phyloP scores from a whole-genome alignment of 169 alveolate genomes.

The Condylostoma magnum region DNA sequence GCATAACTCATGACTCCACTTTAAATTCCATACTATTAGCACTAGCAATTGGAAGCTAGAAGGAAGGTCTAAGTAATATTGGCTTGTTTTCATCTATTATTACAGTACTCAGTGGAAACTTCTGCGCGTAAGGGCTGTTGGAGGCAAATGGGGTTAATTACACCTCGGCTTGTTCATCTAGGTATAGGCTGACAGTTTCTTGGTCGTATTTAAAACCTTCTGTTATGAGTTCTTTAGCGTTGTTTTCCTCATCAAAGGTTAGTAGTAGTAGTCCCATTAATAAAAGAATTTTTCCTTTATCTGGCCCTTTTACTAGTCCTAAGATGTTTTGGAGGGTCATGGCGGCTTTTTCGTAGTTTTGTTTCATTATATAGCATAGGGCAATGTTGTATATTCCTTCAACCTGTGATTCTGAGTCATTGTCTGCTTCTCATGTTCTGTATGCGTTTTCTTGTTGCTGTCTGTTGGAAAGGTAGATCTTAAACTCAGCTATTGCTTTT shows the following conservation, averaged over 20 bases:
- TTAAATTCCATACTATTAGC: neutral
- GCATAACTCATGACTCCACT: too few relatives aligned
- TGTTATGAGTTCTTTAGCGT: neutral
- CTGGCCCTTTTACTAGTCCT: neutral
- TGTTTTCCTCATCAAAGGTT: neutral
- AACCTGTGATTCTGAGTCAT: too few relatives aligned
- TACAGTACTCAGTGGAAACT: neutral
- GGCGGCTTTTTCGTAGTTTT: slow-evolving; percentile 8
- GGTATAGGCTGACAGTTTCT: neutral
- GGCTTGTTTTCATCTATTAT: neutral
- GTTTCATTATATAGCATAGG: slow-evolving; percentile 12
- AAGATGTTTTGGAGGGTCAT: neutral
- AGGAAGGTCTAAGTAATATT: slow-evolving; percentile 19
- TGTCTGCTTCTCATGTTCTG: too few relatives aligned
- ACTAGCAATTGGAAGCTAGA: neutral
- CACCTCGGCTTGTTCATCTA: neutral
- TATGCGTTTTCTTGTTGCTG: too few relatives aligned
- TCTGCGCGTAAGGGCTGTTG: neutral
- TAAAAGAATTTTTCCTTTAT: slow-evolving; percentile 10
- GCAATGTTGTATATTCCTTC: slow-evolving; percentile 16
- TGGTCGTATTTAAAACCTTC: slow-evolving; percentile 18
- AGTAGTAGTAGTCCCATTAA: slow-evolving; percentile 8
- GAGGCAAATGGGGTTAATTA: neutral
- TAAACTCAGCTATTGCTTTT: slow-evolving; percentile 14
- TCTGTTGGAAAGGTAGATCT: neutral